These are phyloP conservation scores for Neckera pumila DNA, from an alignment of 225 moss, liverwort and hornwort species.

Conservation along the genomic window DNA sequence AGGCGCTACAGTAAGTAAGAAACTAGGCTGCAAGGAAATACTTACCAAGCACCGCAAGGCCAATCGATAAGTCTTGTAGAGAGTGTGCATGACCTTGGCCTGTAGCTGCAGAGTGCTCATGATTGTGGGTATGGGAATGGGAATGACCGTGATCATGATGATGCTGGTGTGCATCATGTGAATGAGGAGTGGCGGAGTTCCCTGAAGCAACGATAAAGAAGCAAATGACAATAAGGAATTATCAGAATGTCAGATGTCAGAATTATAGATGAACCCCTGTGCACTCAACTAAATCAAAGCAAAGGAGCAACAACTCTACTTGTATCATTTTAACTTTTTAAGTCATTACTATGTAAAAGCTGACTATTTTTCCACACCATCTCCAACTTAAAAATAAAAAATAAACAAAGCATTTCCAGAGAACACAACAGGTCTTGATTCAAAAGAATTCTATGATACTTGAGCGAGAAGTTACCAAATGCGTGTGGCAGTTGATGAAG, in stretches of 20 bases:
- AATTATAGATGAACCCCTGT: background rate
- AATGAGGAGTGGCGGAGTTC: slow-evolving; percentile 34
- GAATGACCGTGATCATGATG: slow-evolving; percentile 25
- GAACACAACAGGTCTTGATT: background rate
- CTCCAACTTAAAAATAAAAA: background rate
- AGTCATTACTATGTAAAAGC: background rate
- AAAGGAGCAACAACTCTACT: background rate
- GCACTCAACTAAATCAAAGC: background rate
- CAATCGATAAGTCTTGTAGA: slow-evolving; percentile 64
- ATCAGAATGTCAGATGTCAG: too few relatives aligned
- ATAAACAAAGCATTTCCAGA: background rate
- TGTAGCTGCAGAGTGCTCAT: slow-evolving; percentile 24
- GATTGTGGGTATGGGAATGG: slow-evolving; percentile 24
- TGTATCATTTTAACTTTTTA: background rate
- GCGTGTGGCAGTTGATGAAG: slow-evolving; percentile 96
- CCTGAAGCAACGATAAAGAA: slow-evolving; percentile 14
- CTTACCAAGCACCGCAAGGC: slow-evolving; percentile 74
- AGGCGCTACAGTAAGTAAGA: background rate
- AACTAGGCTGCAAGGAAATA: background rate
- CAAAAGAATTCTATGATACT: background rate
- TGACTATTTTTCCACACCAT: background rate
- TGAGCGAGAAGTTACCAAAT: slow-evolving; percentile 36
- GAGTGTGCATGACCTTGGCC: slow-evolving; percentile 69
- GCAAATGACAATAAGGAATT: background rate
- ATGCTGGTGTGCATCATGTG: slow-evolving; percentile 41